Base-by-base conservation (phyloP, 2,329 filamentous ascomycete genomes). In the Colletotrichum melonis region DNA sequence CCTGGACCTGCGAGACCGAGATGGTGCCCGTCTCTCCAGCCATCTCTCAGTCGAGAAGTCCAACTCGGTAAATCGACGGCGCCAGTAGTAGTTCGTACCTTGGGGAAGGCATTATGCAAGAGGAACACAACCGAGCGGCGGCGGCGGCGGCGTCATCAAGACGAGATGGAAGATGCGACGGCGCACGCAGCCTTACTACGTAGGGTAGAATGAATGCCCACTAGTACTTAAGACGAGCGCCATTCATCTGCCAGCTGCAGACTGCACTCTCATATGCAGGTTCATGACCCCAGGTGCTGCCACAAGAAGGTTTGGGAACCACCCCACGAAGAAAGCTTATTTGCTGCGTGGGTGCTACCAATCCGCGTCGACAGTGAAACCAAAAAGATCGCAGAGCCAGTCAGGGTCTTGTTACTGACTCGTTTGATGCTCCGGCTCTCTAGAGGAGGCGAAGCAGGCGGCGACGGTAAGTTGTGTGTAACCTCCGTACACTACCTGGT, bases 11-110 rank as follows among this genome's bases (percentile, higher is more conserved):
- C 7, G 70, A 70, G 46, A 73, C 60, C 46, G 70, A 73, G 60
- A 73, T 62, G 46, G 67, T 28, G 38, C 70, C 70, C 16, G 70
- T 70, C 67, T 73, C 70, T 14, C 70, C 70, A 14, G 70, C 70
- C 70, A 73, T 73, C 19, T 60, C 66, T 64, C 30, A 52, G 28
- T 9, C 16, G 24, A 56, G 3, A 22, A 52, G 5, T 24, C 22
- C 28, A 49, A 28, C 49, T 57, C 14, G 67, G 30, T 56, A 16
- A 22, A 49, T 73, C 56, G 55, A 63, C 60, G 46, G 55, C 60
- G 46, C 55, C 55, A 28, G 35, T 65, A 26, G 55, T 52, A 26
- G 60, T 52, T 57, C 70, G 56, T 22, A 22, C 35, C 60, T 28
- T 56, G 19, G 49, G 55, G n/a, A 28, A 56, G 55, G 67, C 70